A percentile compares a stretch with the other conserved stretches of the same genome.
phyloP scores from a whole-genome alignment of 2,329 filamentous ascomycete genomes.

The Hymenoscyphus albidus region DNA sequence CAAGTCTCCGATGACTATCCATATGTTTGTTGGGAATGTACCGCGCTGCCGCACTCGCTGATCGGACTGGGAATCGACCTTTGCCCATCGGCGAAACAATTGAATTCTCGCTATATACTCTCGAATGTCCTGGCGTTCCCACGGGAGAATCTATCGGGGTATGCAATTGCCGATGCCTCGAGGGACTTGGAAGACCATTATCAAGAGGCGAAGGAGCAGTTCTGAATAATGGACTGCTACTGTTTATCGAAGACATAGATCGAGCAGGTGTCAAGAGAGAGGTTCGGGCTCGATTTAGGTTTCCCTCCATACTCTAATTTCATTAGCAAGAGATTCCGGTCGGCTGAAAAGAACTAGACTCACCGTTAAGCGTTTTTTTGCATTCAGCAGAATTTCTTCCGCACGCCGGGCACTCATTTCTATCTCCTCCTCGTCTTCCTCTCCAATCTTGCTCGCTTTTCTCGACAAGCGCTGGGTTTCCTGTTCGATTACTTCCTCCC shows the following conservation, averaged over 20 bases:
- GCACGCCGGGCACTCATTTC: conserved; percentile 74
- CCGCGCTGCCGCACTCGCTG: conserved; percentile 61
- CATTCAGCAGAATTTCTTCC: conserved; percentile 87
- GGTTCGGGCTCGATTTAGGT: conserved; percentile 73
- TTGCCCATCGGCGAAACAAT: conserved; percentile 44
- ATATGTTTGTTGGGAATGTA: conserved; percentile 35
- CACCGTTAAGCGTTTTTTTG: conserved; percentile 84
- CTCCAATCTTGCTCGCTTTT: conserved; percentile 34
- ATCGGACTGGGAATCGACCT: conserved; percentile 49
- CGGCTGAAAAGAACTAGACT: conserved; percentile 35
- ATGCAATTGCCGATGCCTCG: conserved; percentile 28
- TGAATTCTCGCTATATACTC: conserved; percentile 59
- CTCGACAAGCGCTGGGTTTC: conserved; percentile 28
- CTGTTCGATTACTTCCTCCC: conserved; percentile 32
- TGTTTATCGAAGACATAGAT: conserved; percentile 44
- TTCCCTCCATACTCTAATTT: conserved; percentile 86
- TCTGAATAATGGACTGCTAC: conserved; percentile 37
- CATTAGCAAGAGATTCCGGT: conserved; percentile 17
- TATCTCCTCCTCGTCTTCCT: conserved; percentile 55
- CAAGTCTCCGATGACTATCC: conserved; percentile 9
- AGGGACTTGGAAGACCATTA: conserved; percentile 22
- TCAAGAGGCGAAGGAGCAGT: conserved; percentile 32
- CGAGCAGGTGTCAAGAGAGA: conserved; percentile 53
- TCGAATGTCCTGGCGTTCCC: conserved; percentile 48
- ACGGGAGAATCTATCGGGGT: conserved; percentile 26